Conservation (phyloP, 192 early-diverging fungal genomes). For the Cetraspora pellucida region DNA sequence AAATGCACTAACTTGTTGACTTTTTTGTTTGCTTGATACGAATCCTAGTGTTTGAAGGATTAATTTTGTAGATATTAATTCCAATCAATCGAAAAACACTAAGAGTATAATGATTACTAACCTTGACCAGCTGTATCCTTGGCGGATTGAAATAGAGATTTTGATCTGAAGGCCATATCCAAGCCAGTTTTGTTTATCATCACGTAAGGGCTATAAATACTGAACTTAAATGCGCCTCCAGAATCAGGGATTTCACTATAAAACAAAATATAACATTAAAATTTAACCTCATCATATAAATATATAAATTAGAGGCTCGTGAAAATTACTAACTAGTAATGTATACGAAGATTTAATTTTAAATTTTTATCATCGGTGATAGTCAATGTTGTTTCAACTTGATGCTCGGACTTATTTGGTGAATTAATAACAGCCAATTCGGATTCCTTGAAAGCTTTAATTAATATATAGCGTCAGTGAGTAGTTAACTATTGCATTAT, state of each 20-base stretch:
- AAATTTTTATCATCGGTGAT: constrained; percentile 68
- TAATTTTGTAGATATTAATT: too few relatives aligned
- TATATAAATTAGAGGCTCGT: background rate
- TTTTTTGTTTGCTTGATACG: too few relatives aligned
- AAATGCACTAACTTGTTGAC: too few relatives aligned
- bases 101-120: background rate
- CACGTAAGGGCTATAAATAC: constrained; percentile 91
- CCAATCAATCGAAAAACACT: too few relatives aligned
- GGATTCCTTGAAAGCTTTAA: constrained; percentile 62
- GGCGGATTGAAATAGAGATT: constrained; percentile 77
- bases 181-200: constrained; percentile 92
- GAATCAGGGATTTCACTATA: constrained; percentile 61
- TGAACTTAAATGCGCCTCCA: constrained; percentile 79
- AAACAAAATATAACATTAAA: background rate
- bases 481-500: background rate
- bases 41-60: too few relatives aligned
- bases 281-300: background rate
- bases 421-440: constrained; percentile 89
- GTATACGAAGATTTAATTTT: constrained; percentile 66
- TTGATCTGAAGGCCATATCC: constrained; percentile 74
- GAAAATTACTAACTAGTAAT: constrained; percentile 50
- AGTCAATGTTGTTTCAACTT: constrained; percentile 72
- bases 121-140: constrained; percentile 73
- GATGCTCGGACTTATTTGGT: constrained; percentile 73
- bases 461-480: constrained; percentile 12